These are phyloP conservation scores for Mucor mucedo DNA, from an alignment of 371 early-diverging fungal genomes.

Conservation along the genomic window DNA sequence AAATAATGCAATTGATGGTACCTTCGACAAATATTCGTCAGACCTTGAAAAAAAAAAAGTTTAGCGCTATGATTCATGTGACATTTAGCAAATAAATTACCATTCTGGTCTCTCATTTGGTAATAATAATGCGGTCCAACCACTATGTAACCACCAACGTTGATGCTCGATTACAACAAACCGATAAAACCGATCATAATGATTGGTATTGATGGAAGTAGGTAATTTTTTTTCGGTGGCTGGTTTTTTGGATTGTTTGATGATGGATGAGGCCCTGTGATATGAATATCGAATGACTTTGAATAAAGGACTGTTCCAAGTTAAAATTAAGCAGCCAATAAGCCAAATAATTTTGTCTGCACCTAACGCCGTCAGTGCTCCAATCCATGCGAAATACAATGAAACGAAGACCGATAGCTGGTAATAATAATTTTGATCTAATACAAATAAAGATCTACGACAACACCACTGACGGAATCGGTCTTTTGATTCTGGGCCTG, in stretches of 20 bases:
- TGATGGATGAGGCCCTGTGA: conserved; percentile 11
- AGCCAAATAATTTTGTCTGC: conserved; percentile 17
- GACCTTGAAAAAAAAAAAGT: conserved; percentile 22
- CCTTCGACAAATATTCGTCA: conserved; percentile 27
- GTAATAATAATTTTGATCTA: not conserved
- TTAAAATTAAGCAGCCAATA: conserved; percentile 7
- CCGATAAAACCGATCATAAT: conserved; percentile 16
- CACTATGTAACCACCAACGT: conserved; percentile 26
- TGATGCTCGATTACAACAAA: conserved; percentile 31
- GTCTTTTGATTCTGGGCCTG: conserved; percentile 11
- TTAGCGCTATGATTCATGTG: conserved; percentile 2
- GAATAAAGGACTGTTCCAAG: conserved; percentile 21
- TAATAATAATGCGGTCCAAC: conserved; percentile 15
- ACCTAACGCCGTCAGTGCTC: not conserved
- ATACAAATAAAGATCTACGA: conserved; percentile 12
- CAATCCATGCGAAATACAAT: conserved; percentile 3
- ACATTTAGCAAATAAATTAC: conserved; percentile 10
- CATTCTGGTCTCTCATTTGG: conserved; percentile 29
- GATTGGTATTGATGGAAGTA: not conserved
- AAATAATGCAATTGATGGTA: conserved; percentile 23
- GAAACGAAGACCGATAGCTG: not conserved
- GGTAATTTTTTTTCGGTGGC: not conserved
- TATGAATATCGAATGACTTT: conserved; percentile 17
- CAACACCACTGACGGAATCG: conserved; percentile 1
- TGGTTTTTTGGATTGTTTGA: not conserved